Conservation (phyloP, 2,329 filamentous ascomycete species). For the Diaporthe eres region DNA sequence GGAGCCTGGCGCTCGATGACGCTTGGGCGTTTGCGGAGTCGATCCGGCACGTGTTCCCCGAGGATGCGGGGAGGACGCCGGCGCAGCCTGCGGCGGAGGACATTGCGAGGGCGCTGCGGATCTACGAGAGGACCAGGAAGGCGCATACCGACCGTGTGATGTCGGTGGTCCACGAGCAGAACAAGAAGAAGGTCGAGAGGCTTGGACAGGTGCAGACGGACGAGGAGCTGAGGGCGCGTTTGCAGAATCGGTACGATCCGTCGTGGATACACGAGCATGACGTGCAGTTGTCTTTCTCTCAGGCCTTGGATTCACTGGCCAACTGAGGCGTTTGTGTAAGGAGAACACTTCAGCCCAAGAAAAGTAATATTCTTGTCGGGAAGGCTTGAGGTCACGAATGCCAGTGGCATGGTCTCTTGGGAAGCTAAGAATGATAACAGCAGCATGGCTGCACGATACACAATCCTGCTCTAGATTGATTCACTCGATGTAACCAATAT, state of each 20-base stretch:
- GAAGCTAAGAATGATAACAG: background rate
- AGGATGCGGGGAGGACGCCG: background rate
- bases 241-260: constrained; percentile 54
- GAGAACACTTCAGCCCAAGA: no score
- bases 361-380: no score
- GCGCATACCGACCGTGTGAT: constrained; percentile 55
- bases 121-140: constrained; percentile 60
- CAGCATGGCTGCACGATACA: background rate
- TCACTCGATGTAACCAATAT: background rate
- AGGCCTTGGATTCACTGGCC: constrained; percentile 48
- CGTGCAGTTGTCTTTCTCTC: constrained; percentile 55
- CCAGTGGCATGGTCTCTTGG: background rate
- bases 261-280: constrained; percentile 64
- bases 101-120: constrained; percentile 50
- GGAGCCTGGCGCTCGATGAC: constrained; percentile 57
- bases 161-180: constrained; percentile 51
- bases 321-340: constrained; percentile 50
- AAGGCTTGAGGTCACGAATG: no score
- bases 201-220: constrained; percentile 52
- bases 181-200: constrained; percentile 47
- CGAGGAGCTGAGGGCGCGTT: constrained; percentile 52
- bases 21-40: constrained; percentile 58
- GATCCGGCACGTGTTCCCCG: constrained; percentile 53
- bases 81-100: constrained; percentile 40
- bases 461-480: background rate